Base-by-base conservation (phyloP, 2,329 filamentous ascomycete species). In the Cercospora brassicicola region DNA sequence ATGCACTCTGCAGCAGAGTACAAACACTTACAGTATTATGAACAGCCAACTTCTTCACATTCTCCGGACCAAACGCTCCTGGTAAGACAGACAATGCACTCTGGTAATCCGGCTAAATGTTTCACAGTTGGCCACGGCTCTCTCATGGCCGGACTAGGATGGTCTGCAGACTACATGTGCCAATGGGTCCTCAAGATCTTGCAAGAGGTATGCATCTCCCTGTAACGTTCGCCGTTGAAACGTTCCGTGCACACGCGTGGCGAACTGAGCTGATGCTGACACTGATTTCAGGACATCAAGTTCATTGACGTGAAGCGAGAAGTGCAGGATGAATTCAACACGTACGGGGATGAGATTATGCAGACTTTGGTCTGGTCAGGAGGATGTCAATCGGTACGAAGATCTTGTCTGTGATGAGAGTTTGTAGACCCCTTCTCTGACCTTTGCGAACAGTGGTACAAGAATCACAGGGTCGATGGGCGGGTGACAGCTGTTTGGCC, bases 401-500 rank as follows among this genome's bases (percentile, higher is more conserved):
- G 45, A 20, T 20, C 18, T 51, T 11, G 45, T 51, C 10, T 23
- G 36, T 39, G 36, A 39, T 7, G 20, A 51, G 45, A 20, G 45
- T 51, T 20, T 11, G 61, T 56, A 28, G 42, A 33, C 28, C 20
- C 30, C 30, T 11, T 20, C 28, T 39, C 59, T 67, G 39, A 66
- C 59, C 4, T 18, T 31, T 8, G 62, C 23, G 28, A 56, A 56
- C 18, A 65, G 63, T 73, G 73, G 73, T 78, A 77, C 67, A 77
- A 77, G 66, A 72, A 72, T 26, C 69, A 74, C 66, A 66, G 73
- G 9, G 72, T 73, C 18, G 71, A 78, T 59, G 76, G 76, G 3
- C 73, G 71, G 51, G 76, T 78, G 11, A 77, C 76, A 9, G 76
- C 76, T n/a, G 71, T 76, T 4, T 77, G 72, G 70, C 75, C 75